These are phyloP conservation scores for Pseudozyma tsukubaensis DNA, from an alignment of 1,284 basidiomycete genomes.

Conservation along the genomic window DNA sequence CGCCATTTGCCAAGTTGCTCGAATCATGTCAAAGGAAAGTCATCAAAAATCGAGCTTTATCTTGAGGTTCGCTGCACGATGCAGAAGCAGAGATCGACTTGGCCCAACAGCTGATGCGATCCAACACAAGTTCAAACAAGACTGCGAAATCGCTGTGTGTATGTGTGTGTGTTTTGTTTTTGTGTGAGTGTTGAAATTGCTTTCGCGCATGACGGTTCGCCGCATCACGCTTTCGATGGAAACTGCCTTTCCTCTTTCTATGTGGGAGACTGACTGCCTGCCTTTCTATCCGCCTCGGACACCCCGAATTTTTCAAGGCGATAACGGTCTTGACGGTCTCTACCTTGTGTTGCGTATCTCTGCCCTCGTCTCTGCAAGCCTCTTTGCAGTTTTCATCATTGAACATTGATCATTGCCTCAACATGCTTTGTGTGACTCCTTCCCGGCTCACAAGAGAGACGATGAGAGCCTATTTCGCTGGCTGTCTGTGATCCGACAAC, in stretches of 20 bases:
- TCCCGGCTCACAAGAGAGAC: too few species aligned
- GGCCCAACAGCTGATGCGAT: slow-evolving; percentile 9
- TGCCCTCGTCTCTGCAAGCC: not conserved
- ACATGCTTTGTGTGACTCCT: too few species aligned
- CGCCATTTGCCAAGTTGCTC: too few species aligned
- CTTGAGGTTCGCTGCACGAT: not conserved
- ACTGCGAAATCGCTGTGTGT: too few species aligned
- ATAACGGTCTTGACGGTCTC: slow-evolving; percentile 34
- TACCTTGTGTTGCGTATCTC: slow-evolving; percentile 1
- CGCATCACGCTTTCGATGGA: slow-evolving; percentile 6
- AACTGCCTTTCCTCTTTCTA: too few species aligned
- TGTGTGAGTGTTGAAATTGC: too few species aligned
- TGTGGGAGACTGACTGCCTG: not conserved
- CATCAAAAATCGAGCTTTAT: slow-evolving; percentile 10
- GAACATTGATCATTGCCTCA: too few species aligned
- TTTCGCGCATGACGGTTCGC: slow-evolving; percentile 15
- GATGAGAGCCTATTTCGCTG: too few species aligned
- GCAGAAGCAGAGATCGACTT: slow-evolving; percentile 6
- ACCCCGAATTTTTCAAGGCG: slow-evolving; percentile 1
- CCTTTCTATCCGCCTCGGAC: not conserved
- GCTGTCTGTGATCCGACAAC: too few species aligned
- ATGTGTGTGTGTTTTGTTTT: too few species aligned
- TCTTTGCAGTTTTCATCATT: not conserved
- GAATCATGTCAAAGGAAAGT: not conserved
- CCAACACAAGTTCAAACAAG: not conserved